Conservation (phyloP, 225 moss, liverwort and hornwort genomes). For the Pseudisothecium myosuroides region DNA sequence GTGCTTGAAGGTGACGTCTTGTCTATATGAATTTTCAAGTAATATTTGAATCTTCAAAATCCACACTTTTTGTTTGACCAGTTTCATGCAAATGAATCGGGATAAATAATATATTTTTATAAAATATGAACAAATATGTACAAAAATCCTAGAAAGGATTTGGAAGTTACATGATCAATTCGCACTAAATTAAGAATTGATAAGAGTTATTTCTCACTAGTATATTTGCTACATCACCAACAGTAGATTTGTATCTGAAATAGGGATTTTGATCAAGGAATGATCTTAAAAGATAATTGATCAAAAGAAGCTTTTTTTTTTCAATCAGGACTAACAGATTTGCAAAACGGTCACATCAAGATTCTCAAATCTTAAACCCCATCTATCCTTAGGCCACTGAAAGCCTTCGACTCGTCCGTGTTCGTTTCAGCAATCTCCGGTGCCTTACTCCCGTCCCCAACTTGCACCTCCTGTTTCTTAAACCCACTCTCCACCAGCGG, state of each 20-base stretch:
- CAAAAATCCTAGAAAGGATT: neutral
- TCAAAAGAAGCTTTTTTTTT: too few species aligned
- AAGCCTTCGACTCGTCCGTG: neutral
- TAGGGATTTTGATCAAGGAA: too few species aligned
- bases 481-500: too few species aligned
- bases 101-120: neutral
- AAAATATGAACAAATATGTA: neutral
- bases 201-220: too few species aligned
- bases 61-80: rapidly evolving
- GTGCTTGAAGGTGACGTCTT: neutral
- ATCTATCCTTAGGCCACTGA: neutral
- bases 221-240: too few species aligned
- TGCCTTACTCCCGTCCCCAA: neutral
- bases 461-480: neutral
- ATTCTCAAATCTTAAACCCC: neutral
- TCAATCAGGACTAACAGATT: too few species aligned
- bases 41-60: neutral
- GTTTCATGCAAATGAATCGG: neutral
- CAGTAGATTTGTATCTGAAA: too few species aligned
- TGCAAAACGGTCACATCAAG: too few species aligned
- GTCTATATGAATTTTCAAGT: neutral
- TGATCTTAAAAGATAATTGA: too few species aligned
- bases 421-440: too few species aligned
- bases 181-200: too few species aligned
- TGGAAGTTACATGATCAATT: too few species aligned